These are phyloP conservation scores for Cylindrodendrum hubeiense DNA, from an alignment of 2,329 filamentous ascomycete genomes.

Conservation along the genomic window DNA sequence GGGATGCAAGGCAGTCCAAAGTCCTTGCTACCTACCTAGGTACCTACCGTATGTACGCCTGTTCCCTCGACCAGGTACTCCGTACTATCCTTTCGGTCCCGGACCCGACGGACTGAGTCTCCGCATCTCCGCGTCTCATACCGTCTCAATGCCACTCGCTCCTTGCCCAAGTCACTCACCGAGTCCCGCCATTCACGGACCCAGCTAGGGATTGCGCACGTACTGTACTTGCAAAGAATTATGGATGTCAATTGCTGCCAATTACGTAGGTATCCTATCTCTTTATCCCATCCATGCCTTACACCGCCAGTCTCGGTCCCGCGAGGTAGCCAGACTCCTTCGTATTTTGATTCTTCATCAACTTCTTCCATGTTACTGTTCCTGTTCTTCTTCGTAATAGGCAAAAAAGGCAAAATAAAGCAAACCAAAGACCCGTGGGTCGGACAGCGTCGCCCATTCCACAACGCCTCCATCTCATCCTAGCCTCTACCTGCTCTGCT, in stretches of 20 bases:
- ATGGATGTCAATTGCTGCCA: constrained; percentile 29
- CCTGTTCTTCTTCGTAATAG: constrained; percentile 12
- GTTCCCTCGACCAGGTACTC: background rate
- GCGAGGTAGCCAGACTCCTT: constrained; percentile 40
- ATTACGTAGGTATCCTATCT: constrained; percentile 5
- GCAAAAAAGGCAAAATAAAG: constrained; percentile 7
- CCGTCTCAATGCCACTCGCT: background rate
- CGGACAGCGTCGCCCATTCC: background rate
- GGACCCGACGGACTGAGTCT: background rate
- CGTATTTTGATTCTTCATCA: constrained; percentile 8
- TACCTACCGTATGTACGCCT: background rate
- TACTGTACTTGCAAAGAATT: background rate
- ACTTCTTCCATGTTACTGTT: constrained; percentile 6
- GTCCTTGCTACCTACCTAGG: background rate
- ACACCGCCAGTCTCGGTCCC: constrained; percentile 43
- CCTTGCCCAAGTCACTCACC: background rate
- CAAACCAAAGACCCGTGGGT: background rate
- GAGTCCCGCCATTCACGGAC: background rate
- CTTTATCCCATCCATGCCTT: constrained; percentile 24
- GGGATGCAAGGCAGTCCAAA: background rate
- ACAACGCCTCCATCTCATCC: background rate
- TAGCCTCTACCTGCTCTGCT: background rate
- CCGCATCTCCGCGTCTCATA: background rate
- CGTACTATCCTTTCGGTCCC: background rate
- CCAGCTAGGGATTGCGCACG: background rate